These are phyloP conservation scores for Penicillium sp. DNA, from an alignment of 2,329 filamentous ascomycete genomes.

Conservation along the genomic window DNA sequence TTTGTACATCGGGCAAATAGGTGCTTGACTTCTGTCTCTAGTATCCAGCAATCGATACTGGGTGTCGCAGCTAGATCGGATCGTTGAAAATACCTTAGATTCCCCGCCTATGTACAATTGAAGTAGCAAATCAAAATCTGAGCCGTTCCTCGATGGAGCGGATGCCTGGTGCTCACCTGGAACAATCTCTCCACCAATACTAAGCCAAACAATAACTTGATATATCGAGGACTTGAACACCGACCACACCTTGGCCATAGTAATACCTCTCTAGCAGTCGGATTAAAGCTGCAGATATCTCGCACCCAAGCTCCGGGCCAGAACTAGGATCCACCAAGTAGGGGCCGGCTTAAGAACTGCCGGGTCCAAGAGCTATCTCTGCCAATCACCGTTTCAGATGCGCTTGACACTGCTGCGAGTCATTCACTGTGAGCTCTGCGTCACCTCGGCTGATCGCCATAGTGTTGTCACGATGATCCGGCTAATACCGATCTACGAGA, in stretches of 20 bases:
- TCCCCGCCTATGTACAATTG: neutral
- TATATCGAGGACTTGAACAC: neutral
- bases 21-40: neutral
- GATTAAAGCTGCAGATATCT: neutral
- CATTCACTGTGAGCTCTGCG: neutral
- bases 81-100: neutral
- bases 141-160: too few species aligned
- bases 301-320: neutral
- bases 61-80: neutral
- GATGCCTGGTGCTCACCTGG: too few species aligned
- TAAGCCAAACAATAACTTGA: neutral
- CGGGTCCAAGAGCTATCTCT: neutral
- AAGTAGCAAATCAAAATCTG: too few species aligned
- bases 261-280: neutral
- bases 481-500: neutral
- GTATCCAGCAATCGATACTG: neutral
- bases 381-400: neutral
- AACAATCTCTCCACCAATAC: neutral
- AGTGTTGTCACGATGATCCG: neutral
- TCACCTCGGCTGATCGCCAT: neutral
- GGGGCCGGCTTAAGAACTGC: neutral
- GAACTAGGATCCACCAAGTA: neutral
- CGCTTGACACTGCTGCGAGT: neutral
- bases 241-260: neutral
- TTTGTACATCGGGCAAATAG: neutral